A percentile compares a stretch with the other conserved stretches of the same genome.
phyloP scores from a whole-genome alignment of 2,329 filamentous ascomycete species.

The Parastagonospora nodorum region DNA sequence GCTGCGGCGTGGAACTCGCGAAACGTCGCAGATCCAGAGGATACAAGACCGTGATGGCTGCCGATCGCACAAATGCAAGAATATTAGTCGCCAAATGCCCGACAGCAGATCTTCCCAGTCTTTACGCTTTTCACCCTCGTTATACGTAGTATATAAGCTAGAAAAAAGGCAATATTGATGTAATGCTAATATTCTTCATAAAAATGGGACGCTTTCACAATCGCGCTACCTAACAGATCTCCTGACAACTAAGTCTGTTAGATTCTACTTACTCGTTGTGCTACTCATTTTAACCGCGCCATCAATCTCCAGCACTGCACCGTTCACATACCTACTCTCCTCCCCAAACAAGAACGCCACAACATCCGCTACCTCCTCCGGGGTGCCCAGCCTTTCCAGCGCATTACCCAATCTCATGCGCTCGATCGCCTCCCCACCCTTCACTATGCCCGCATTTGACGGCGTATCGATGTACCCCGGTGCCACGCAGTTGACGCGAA shows the following conservation, averaged over 20 bases:
- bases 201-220: neutral
- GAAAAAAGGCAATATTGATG: no score
- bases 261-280: slow-evolving; percentile 19
- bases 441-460: slow-evolving; percentile 56
- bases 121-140: no score
- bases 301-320: slow-evolving; percentile 55
- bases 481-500: slow-evolving; percentile 37
- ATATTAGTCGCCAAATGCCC: no score
- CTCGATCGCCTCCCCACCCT: slow-evolving; percentile 52
- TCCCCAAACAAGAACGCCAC: slow-evolving; percentile 56
- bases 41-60: no score
- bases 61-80: no score
- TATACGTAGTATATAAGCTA: no score
- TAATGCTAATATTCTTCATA: no score
- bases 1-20: no score
- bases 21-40: no score
- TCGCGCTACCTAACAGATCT: no score
- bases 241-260: no score
- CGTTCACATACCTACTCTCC: slow-evolving; percentile 54
- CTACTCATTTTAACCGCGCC: slow-evolving; percentile 47
- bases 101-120: no score
- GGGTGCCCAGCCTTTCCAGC: slow-evolving; percentile 50
- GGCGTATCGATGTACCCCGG: slow-evolving; percentile 55
- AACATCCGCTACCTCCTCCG: slow-evolving; percentile 57
- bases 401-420: slow-evolving; percentile 48